Base-by-base conservation (phyloP, 257 asterid genomes). In the Solanum bulbocastanum region DNA sequence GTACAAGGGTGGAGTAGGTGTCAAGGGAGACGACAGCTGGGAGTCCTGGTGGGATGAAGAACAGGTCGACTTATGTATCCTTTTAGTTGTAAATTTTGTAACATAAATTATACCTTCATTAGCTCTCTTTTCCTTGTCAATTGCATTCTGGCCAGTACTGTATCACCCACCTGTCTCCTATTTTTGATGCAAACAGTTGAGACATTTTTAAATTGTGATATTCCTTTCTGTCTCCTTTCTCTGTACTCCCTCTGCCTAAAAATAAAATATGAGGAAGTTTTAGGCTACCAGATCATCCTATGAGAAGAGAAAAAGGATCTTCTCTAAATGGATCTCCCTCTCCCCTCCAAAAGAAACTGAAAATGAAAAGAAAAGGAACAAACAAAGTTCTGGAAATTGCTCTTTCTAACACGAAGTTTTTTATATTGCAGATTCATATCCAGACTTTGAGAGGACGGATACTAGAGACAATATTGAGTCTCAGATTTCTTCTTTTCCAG, bases 41-140 rank as follows among this genome's bases (percentile, higher is more conserved):
- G 99, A 97, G 92, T 96, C 98, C 75, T 97, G 99, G 99, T 97
- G 99, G 99, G 99, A 95, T 83, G 99, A 97, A 91, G 99, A 97
- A 90, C 98, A 96, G 98, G 99, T 97, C 18, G 37, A 14, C 20
- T 60, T 66, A 12, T 35, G 44, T 83, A 27, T 58, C 10, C 40
- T 46, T 68, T 58, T 22, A 52, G 23, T n/a, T 83, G 25, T 87
- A 10, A 30, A 46, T 65, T 33, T 40, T 76, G 83, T 36, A 10
- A 37, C 56, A 22, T 12, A 18, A 12, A 14, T 13, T 76, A 76
- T 76, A 37, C 30, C 22, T 27, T 32, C 36, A 18, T 23, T 27
- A 71, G 66, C 40, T 32, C 58, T 73, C 42, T 58, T 40, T 56
- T 9, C 20, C 16, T 25, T 49, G 37, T 10, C 52, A 39, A 5